These are phyloP conservation scores for Exophiala bonariae DNA, from an alignment of 2,329 filamentous ascomycete species.

Conservation along the genomic window DNA sequence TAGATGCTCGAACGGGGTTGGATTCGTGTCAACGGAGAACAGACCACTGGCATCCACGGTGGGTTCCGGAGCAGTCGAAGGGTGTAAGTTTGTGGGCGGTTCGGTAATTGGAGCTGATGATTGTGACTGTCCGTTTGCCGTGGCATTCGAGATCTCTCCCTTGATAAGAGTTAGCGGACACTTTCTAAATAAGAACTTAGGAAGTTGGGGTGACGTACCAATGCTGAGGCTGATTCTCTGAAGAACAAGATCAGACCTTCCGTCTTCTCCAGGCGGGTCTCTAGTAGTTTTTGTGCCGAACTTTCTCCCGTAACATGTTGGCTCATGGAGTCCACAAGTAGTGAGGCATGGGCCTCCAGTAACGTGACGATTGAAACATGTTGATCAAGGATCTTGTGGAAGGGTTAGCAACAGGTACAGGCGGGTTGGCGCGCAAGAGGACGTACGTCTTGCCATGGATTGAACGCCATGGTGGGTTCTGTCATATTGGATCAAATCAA, in stretches of 20 bases:
- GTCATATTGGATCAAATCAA: too few relatives aligned
- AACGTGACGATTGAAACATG: constrained; percentile 16
- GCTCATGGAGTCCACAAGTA: constrained; percentile 15
- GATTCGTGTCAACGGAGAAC: constrained; percentile 27
- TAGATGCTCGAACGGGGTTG: constrained; percentile 19
- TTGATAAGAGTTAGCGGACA: too few relatives aligned
- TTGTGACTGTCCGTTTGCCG: not conserved
- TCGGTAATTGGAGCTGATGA: not conserved
- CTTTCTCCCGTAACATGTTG: constrained; percentile 6
- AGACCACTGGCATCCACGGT: constrained; percentile 24
- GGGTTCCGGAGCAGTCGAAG: constrained; percentile 9
- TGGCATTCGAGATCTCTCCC: too few relatives aligned
- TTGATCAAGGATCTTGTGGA: constrained; percentile 8
- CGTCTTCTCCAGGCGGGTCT: constrained; percentile 10
- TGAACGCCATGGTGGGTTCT: too few relatives aligned
- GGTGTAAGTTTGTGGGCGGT: not conserved
- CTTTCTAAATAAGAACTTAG: too few relatives aligned
- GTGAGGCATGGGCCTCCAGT: constrained; percentile 18
- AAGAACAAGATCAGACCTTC: constrained; percentile 1
- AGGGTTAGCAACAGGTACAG: too few relatives aligned
- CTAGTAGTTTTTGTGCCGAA: constrained; percentile 1
- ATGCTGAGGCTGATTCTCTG: too few relatives aligned
- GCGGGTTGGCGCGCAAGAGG: too few relatives aligned
- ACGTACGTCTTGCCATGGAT: too few relatives aligned
- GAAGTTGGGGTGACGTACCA: too few relatives aligned